Evolutionary conservation across 2,329 filamentous ascomycete genomes (phyloP), one percentile per base, ranked within the genome.

Genomic region (Pleomassaria siparia): DNA sequence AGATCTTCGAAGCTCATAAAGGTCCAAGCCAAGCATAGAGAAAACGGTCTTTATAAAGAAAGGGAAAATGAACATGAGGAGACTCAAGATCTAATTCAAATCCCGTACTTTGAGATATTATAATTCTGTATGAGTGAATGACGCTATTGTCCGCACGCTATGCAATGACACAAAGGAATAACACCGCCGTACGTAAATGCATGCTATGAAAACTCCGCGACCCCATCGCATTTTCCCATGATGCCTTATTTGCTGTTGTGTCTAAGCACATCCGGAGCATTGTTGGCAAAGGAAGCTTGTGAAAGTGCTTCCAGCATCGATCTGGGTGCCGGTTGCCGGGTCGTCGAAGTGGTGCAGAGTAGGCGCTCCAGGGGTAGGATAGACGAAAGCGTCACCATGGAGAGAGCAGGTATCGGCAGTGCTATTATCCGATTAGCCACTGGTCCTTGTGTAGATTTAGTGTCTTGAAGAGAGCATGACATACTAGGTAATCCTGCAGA

Each of bases 401-500:
- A 25, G 9, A 1, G 57, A 52, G 51, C 57, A 60, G 4, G 47
- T 47, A 15, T 46, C 44, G 6, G 49, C 53, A 28, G 55, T 53
- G 36, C 57, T 60, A 18, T n/a, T 11, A 24, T 13, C 8, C 11
- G 20, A 29, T 54, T 40, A 51, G 44, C 35, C 16, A 13, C 26
- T 29, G 2, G 6, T 39, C 30, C 18, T 33, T 18, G 33, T 36
- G 6, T 28, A 16, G n/a, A n/a, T n/a, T n/a, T n/a, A n/a, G n/a
- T n/a, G n/a, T n/a, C n/a, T n/a, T n/a, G 30, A 37, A n/a, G 20
- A 2, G 22, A 8, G 28, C n/a, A 21, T 22, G n/a, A 47, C 57
- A 49, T 56, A 60, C 57, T 58, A 60, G 22, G 57, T 60, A 8
- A 60, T 46, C 33, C 57, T 46, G 48, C 57, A 60, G 7, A 49